Conservation (phyloP, 768 basidiomycete species). For the Hysterangium stoloniferum region DNA sequence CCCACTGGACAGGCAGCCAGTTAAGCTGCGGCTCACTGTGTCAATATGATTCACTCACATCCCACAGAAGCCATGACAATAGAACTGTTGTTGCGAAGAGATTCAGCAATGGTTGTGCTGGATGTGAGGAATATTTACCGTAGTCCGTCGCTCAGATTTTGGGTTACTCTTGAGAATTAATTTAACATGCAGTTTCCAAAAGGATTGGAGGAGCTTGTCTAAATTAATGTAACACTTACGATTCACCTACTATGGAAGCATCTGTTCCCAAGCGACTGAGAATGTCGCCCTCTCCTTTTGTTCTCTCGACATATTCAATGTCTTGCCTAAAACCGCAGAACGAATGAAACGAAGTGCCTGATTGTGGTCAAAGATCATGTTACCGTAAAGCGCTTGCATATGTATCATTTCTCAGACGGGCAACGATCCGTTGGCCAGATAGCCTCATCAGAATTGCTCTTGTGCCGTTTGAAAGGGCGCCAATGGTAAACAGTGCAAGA, state of each 20-base stretch:
- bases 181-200: conserved; percentile 1
- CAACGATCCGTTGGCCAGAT: conserved; percentile 88
- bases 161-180: conserved; percentile 28
- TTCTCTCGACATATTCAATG: conserved; percentile 77
- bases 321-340: conserved; percentile 45
- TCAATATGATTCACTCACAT: conserved; percentile 39
- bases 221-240: conserved; percentile 36
- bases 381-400: conserved; percentile 66
- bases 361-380: not conserved
- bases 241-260: conserved; percentile 89
- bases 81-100: conserved; percentile 48
- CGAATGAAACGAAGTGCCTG: not conserved
- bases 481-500: conserved; percentile 73
- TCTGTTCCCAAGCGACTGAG: conserved; percentile 87
- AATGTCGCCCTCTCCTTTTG: conserved; percentile 83
- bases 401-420: conserved; percentile 71
- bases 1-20: conserved; percentile 47
- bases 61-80: conserved; percentile 93
- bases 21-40: not conserved
- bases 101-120: conserved; percentile 69
- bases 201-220: not conserved
- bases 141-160: conserved; percentile 39
- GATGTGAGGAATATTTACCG: conserved; percentile 19
- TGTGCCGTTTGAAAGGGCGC: conserved; percentile 80
- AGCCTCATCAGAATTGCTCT: conserved; percentile 81